Evolutionary conservation across 2,329 filamentous ascomycete genomes (phyloP), one percentile per base, ranked within the genome.

Genomic region (Phialocephala subalpina): DNA sequence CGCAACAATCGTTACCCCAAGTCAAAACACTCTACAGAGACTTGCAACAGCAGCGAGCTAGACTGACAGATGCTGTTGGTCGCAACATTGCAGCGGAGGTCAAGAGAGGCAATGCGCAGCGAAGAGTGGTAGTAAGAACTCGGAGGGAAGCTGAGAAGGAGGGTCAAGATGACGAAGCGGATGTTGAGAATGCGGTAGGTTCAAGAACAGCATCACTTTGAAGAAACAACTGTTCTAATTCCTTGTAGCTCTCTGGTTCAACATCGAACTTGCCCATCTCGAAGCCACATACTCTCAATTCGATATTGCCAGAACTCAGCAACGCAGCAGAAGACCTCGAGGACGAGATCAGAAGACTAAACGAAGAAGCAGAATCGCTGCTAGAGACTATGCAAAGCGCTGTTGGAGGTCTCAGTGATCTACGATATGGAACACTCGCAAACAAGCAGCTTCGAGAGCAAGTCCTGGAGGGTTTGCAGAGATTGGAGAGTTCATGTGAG

Each of bases 381-480:
- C 78, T 91, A 6, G 81, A 84, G 3, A 85, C 87, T 12, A 84
- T 96, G 60, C 84, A 84, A 69, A 84, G 87, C 63, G 90, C 85
- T 0, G 85, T 96, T 18, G 90, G 90, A 36, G 87, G 86, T 57
- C 81, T 97, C 76, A 97, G 93, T 77, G 92, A 97, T 78, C 82
- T 97, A 63, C 88, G 92, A 55, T 95, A 96, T 74, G 93, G 94
- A 42, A 89, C 89, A 63, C 85, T 96, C 65, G 84, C 86, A 40
- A 91, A 92, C 69, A 78, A 83, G 25, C 83, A 87, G 66, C 79
- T 94, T 36, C 83, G 83, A 29, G 84, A 87, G 56, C 90, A 94
- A 70, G 86, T 93, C 35, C 80, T 93, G 20, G 86, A 90, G 56
- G 90, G 90, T 6, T 80, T 96, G 40, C 81, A 83, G 67, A 83